Base-by-base conservation (phyloP, 441 rosid genomes). In the Biscutella auriculata region DNA sequence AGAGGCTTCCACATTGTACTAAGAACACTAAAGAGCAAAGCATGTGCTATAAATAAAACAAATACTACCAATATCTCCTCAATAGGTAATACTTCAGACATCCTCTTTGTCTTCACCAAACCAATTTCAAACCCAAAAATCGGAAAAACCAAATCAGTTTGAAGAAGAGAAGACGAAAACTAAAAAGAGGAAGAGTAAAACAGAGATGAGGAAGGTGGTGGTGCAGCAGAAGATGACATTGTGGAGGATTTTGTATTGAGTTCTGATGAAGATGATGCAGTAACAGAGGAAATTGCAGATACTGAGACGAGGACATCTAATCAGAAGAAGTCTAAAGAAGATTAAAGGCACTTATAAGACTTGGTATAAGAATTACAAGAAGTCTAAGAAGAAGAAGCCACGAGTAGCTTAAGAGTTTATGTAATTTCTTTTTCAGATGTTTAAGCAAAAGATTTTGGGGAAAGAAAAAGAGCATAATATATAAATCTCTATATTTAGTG, bases 181-280 rank as follows among this genome's bases (percentile, higher is more conserved):
- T 56, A 82, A 49, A 62, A 85, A 69, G 66, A 43, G 70, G 56
- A 82, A 51, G 53, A 79, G 63, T 61, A 69, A 70, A 46, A 60
- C 32, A 62, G 72, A 48, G 47, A 60, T 9, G 46, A 50, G 57
- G 60, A 69, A 54, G 70, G 53, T 4, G 23, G 23, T 17, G 71
- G 61, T 3, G 80, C 69, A 48, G 56, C 51, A 32, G 98, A 84
- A 25, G 97, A 88, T 68, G 98, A 92, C 34, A 65, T 86, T 51
- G 89, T 92, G 57, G 94, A 84, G 70, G 98, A 92, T 60, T 74
- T 86, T 69, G 77, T 92, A 39, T 79, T 92, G 33, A 88, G 98
- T 66, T 88, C 95, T 1, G 96, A 88, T 60, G 96, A 84, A 61
- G 94, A 26, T 8, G 67, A 34, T 14, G 69, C 26, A n/a, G 39